phyloP scores from a whole-genome alignment of 2,329 filamentous ascomycete species.

The Verticillium klebahnii region DNA sequence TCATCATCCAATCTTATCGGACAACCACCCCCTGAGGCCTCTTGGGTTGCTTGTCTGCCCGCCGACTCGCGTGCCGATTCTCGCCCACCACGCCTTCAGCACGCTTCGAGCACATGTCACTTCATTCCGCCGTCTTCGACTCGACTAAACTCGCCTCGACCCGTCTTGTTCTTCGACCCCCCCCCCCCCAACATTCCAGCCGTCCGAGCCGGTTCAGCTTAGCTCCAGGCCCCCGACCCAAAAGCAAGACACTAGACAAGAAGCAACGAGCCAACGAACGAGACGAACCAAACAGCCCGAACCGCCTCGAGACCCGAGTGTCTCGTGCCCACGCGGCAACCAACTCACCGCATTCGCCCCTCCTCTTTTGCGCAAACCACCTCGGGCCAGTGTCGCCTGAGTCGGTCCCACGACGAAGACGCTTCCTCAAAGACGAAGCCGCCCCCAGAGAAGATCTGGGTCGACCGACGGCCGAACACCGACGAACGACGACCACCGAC shows the following conservation, averaged over 20 bases:
- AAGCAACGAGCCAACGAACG: neutral
- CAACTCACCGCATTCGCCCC: neutral
- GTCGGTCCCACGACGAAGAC: neutral
- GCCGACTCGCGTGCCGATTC: neutral
- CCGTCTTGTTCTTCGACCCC: neutral
- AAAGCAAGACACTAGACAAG: neutral
- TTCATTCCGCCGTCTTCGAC: neutral
- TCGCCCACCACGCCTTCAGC: neutral
- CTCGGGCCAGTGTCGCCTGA: neutral
- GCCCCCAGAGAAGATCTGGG: neutral
- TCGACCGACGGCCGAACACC: neutral
- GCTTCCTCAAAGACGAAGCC: neutral
- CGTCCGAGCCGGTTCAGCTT: neutral
- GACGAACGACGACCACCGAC: neutral
- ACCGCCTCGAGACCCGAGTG: neutral
- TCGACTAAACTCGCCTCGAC: neutral
- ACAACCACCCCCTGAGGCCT: neutral
- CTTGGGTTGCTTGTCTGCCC: neutral
- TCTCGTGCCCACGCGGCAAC: neutral
- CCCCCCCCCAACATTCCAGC: neutral
- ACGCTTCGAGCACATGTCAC: neutral
- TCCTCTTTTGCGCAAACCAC: neutral
- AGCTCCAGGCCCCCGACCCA: neutral
- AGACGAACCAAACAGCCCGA: neutral
- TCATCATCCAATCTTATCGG: conserved; percentile 2